phyloP scores from a whole-genome alignment of 2,329 filamentous ascomycete genomes.

The Tolypocladium endophyticum region DNA sequence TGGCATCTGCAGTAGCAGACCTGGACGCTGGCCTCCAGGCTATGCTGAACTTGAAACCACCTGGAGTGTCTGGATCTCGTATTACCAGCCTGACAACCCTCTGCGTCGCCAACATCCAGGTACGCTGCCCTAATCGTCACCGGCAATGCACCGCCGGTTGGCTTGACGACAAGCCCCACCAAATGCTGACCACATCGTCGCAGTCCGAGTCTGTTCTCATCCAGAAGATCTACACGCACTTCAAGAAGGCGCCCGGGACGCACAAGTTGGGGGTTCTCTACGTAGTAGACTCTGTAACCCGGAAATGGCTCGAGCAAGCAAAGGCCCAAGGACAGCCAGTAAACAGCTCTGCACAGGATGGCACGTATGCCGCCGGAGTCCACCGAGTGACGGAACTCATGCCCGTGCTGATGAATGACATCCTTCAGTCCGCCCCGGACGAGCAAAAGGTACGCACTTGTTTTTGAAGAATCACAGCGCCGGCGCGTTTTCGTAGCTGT shows the following conservation, averaged over 20 bases:
- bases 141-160: background rate
- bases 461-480: slow-evolving; percentile 1
- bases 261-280: slow-evolving; percentile 99
- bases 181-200: background rate
- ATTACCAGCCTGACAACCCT: slow-evolving; percentile 79
- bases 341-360: slow-evolving; percentile 72
- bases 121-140: slow-evolving; percentile 29
- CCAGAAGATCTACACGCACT: slow-evolving; percentile 92
- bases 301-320: slow-evolving; percentile 96
- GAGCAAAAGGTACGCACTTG: slow-evolving; percentile 86
- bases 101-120: slow-evolving; percentile 84
- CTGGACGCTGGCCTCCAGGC: slow-evolving; percentile 83
- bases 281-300: slow-evolving; percentile 99
- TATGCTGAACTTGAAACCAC: slow-evolving; percentile 83
- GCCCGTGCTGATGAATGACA: slow-evolving; percentile 90
- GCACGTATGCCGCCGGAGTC: slow-evolving; percentile 89
- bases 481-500: slow-evolving; percentile 2
- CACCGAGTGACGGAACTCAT: slow-evolving; percentile 94
- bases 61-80: slow-evolving; percentile 87
- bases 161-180: background rate
- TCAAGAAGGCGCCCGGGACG: slow-evolving; percentile 87
- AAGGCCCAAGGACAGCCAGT: slow-evolving; percentile 75
- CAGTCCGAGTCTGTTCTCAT: slow-evolving; percentile 92
- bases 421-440: slow-evolving; percentile 74
- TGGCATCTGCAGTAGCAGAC: slow-evolving; percentile 81